Evolutionary conservation across 2,329 filamentous ascomycete genomes (phyloP).

Genomic region (Ophiostoma australiae): DNA sequence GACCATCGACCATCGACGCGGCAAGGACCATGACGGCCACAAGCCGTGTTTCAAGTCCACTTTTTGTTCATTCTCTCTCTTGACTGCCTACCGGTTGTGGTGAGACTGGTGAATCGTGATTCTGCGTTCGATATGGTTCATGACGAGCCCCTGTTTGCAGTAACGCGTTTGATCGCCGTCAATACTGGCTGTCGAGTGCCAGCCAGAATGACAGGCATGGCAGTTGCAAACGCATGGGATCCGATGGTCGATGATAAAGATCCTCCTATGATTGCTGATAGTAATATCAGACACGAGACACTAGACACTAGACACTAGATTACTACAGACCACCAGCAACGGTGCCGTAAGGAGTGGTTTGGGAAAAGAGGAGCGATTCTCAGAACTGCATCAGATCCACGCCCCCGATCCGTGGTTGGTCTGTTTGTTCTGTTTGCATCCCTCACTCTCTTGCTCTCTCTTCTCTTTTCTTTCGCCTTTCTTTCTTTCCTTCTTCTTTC

Average conservation of each 20-base stretch:
- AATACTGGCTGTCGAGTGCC: neutral
- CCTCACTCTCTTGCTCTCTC: neutral
- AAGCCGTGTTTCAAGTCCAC: conserved; percentile 1
- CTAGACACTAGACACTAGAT: neutral
- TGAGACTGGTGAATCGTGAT: neutral
- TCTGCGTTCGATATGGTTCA: neutral
- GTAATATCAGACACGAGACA: too few species aligned
- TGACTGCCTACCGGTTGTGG: too few species aligned
- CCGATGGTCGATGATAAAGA: neutral
- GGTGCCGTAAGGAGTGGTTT: neutral
- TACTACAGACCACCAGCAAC: neutral
- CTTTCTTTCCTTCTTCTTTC: neutral
- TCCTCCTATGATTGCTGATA: neutral
- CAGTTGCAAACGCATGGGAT: neutral
- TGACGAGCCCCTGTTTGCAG: neutral
- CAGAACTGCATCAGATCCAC: conserved; percentile 8
- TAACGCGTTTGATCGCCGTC: neutral
- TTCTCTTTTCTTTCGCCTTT: neutral
- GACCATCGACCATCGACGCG: neutral
- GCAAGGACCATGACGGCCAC: neutral
- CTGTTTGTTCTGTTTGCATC: conserved; percentile 1
- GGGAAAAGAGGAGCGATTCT: conserved; percentile 8
- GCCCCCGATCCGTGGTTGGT: neutral
- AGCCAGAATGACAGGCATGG: neutral
- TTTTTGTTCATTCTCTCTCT: neutral